Conservation (phyloP, 2,329 filamentous ascomycete species). For the Colletotrichum sp. region DNA sequence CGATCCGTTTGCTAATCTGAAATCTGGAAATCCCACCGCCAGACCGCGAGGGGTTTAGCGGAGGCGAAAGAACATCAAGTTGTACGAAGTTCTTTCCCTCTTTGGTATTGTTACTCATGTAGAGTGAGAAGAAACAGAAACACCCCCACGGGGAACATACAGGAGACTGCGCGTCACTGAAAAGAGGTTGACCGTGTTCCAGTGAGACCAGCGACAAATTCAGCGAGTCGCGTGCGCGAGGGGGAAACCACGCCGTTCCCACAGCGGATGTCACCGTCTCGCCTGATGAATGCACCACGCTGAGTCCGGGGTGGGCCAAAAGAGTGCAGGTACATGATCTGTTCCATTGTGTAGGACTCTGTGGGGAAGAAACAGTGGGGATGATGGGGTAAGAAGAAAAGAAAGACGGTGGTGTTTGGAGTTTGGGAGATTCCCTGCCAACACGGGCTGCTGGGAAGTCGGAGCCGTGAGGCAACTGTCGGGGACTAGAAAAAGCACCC, state of each 20-base stretch:
- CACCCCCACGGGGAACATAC: not conserved
- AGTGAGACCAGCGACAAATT: conserved; percentile 1
- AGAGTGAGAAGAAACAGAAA: not conserved
- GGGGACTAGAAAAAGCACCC: not conserved
- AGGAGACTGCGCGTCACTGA: not conserved
- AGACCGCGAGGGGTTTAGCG: not conserved
- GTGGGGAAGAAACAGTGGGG: conserved; percentile 17
- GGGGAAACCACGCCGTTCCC: conserved; percentile 7
- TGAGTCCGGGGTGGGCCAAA: not conserved
- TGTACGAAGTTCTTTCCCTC: not conserved
- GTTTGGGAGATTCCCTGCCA: not conserved
- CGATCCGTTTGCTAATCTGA: not conserved
- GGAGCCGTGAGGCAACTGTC: not conserved
- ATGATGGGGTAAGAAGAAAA: not conserved
- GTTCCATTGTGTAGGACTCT: not conserved
- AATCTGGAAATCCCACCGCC: not conserved
- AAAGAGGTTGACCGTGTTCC: not conserved
- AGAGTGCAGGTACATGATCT: conserved; percentile 5
- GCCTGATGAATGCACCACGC: conserved; percentile 6
- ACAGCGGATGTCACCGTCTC: conserved; percentile 10
- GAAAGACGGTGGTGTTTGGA: not conserved
- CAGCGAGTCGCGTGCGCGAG: conserved; percentile 1
- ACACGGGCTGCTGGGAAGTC: not conserved
- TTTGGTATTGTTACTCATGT: not conserved
- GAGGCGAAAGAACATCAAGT: not conserved